Evolutionary conservation across 2,329 filamentous ascomycete genomes (phyloP), one percentile per base, ranked within the genome.

Genomic region (Claviceps purpurea): DNA sequence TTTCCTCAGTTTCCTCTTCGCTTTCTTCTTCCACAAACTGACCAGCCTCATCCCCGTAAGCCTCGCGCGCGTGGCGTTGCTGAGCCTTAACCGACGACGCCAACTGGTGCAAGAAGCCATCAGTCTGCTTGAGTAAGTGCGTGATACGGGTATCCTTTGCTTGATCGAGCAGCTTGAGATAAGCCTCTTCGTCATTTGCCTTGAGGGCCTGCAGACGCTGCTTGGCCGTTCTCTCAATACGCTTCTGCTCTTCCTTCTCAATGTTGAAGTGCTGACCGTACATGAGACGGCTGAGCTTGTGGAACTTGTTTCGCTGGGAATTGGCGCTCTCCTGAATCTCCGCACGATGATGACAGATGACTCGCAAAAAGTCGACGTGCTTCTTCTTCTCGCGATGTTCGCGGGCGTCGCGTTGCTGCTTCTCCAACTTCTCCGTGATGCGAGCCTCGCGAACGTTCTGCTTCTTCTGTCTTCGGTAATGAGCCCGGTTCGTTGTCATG

Each of bases 111-210:
- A 98, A 77, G 82, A 98, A 98, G 50, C 90, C 90, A 68, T 98
- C 91, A 50, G 93, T 98, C 71, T 98, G 93, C 65, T 88, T 89
- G 61, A 98, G 84, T 63, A 98, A 74, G 67, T 98, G 93, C 8
- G 93, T 95, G 58, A 98, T 98, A 83, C 93, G 91, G 41, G 91
- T 97, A 74, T 98, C 93, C 75, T 98, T 98, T 63, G 93, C 93
- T 70, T 98, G 91, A 64, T 95, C 93, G 62, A 98, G 84, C 64
- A 98, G 78, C 70, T 96, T 96, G 70, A 98, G 81, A 67, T 98
- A 98, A 0, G 93, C 95, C 72, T 97, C 93, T 73, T 98, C 93
- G 68, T 98, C 93, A 82, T 98, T 95, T 62, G 93, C 91, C 73
- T 96, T 97, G 67, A 98, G 78, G 56, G 93, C 93, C 70, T 97